Conservation (phyloP, 495 filamentous ascomycete genomes). For the Tuber brumale region DNA sequence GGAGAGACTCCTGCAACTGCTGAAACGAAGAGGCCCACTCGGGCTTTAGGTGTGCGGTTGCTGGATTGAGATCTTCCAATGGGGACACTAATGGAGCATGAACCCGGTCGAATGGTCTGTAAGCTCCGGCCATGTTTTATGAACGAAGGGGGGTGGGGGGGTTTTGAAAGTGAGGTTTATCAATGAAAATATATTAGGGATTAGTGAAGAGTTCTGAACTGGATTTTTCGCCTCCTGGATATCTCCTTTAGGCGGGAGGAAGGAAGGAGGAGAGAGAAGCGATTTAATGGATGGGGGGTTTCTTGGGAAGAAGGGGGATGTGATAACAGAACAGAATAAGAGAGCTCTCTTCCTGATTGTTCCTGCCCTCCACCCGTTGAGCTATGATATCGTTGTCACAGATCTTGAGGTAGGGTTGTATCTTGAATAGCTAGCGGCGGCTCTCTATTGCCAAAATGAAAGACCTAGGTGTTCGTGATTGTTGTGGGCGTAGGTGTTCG, state of each 20-base stretch:
- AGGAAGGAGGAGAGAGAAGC: background rate
- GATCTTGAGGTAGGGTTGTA: background rate
- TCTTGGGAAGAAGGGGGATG: background rate
- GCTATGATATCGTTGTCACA: background rate
- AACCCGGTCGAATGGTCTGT: constrained; percentile 27
- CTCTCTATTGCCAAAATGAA: background rate
- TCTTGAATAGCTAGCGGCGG: background rate
- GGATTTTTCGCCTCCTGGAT: background rate
- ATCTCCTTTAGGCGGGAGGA: background rate
- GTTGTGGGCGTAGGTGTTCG: background rate
- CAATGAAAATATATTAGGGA: background rate
- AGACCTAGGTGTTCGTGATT: background rate
- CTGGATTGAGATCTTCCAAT: constrained; percentile 26
- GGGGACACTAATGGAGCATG: constrained; percentile 28
- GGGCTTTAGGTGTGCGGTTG: constrained; percentile 24
- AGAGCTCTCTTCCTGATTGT: background rate
- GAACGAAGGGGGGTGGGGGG: background rate
- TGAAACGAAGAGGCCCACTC: constrained; percentile 28
- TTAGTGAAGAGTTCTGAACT: too few species aligned
- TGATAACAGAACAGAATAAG: background rate
- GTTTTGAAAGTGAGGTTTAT: background rate
- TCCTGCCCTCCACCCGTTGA: background rate
- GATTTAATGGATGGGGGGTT: background rate
- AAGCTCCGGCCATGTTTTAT: constrained; percentile 30
- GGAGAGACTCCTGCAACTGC: constrained; percentile 17